Conservation (phyloP, 352 stramenopile species). For the Phytophthora boehmeriae region DNA sequence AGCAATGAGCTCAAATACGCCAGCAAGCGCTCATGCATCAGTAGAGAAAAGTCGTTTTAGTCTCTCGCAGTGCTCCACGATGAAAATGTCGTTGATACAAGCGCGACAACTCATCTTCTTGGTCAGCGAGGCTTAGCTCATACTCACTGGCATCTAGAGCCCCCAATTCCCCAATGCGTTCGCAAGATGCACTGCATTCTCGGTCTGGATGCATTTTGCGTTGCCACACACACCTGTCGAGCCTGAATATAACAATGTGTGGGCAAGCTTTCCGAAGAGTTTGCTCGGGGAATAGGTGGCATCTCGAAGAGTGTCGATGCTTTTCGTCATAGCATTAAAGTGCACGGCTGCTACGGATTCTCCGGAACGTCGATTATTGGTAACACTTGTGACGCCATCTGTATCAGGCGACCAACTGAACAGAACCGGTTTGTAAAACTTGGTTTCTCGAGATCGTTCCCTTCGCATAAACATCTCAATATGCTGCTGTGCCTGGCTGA, state of each 20-base stretch:
- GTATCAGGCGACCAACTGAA: constrained; percentile 9
- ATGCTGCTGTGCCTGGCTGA: constrained; percentile 40
- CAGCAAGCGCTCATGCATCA: constrained; percentile 71
- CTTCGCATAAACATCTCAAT: constrained; percentile 69
- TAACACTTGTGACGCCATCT: not conserved
- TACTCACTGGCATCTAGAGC: constrained; percentile 62
- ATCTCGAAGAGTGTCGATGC: constrained; percentile 35
- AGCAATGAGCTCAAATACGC: constrained; percentile 67
- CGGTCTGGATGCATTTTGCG: constrained; percentile 4
- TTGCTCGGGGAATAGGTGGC: constrained; percentile 20
- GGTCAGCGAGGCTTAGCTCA: constrained; percentile 60
- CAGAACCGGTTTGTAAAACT: constrained; percentile 56
- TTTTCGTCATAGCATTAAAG: constrained; percentile 32
- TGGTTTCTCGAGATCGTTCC: constrained; percentile 44
- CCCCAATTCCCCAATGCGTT: constrained; percentile 74
- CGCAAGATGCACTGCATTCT: constrained; percentile 43
- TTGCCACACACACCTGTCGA: constrained; percentile 27
- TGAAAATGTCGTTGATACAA: constrained; percentile 67
- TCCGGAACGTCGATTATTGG: constrained; percentile 1
- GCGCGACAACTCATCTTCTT: constrained; percentile 51
- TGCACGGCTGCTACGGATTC: constrained; percentile 23
- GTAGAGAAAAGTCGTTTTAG: constrained; percentile 45
- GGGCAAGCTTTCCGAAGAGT: constrained; percentile 50
- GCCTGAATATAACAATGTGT: constrained; percentile 62
- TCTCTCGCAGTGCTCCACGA: constrained; percentile 59